Evolutionary conservation across 306 rosid species (phyloP), one percentile per base, ranked within the genome.

Genomic region (Boehmeria nivea): DNA sequence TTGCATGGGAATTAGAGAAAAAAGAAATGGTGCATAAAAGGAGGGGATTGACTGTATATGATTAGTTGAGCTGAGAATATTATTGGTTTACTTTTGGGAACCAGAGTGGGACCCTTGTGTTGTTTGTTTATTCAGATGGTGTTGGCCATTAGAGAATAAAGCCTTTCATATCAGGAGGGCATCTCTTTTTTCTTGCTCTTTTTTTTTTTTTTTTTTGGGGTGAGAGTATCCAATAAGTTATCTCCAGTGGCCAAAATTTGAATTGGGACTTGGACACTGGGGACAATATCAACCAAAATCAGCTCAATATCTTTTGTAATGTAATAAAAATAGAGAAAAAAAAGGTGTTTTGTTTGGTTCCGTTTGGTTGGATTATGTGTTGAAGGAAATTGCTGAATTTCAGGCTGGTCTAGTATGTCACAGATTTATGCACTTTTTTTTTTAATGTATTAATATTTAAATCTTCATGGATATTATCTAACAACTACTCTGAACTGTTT

Each of bases 1-100:
- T 16, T 84, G 95, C 99, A 82, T 91, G 90, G 99, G 95, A 77
- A 87, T 65, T 82, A 74, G 89, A 47, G 74, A 80, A 85, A 85
- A 50, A 77, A 26, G 39, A 61, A 52, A 55, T 44, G 61, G 75
- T 60, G 67, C 52, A 63, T 33, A 43, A 70, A 56, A 37, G 62
- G 38, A 57, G 71, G 75, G 77, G 73, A 74, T 70, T 64, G 61
- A 63, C 63, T 43, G 55, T 50, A 2, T 38, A 43, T 72, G 67
- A 65, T 65, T 76, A 67, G 71, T 67, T 63, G 69, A 72, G 56
- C 50, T 60, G 77, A 70, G 70, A 75, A 79, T 70, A 77, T 71
- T 53, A 76, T 66, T 69, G 72, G 74, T 34, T 60, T 76, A 42
- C 84, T 74, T 84, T 78, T 71, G 38, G 60, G 70, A 42, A 54